Conservation (phyloP, 1,139 yeast genomes). For the Taphrina sp. region DNA sequence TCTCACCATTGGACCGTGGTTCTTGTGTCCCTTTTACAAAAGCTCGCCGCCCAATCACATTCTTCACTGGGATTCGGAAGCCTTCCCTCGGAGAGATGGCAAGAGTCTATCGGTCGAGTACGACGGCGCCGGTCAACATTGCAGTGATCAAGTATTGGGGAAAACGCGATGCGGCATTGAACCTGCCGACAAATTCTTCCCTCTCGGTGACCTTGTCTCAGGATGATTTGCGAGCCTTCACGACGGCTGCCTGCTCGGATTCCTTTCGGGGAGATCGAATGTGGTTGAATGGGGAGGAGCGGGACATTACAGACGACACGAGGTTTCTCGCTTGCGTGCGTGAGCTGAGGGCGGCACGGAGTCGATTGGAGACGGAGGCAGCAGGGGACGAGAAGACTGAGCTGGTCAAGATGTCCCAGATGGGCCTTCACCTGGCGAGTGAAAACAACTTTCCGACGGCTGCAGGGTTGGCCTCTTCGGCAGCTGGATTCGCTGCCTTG, state of each 20-base stretch:
- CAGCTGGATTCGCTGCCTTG: constrained; percentile 97
- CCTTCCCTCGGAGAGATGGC: constrained; percentile 9
- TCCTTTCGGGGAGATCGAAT: constrained; percentile 61
- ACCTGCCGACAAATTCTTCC: constrained; percentile 92
- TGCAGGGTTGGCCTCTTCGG: constrained; percentile 96
- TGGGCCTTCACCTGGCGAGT: constrained; percentile 75
- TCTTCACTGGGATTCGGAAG: too few relatives aligned
- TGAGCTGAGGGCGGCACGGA: constrained; percentile 70
- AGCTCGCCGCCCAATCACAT: too few relatives aligned
- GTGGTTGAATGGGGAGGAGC: constrained; percentile 77
- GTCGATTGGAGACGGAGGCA: constrained; percentile 51
- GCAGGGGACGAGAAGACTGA: constrained; percentile 53
- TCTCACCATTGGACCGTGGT: too few relatives aligned
- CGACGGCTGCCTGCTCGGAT: constrained; percentile 68
- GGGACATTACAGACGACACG: constrained; percentile 57
- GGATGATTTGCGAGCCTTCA: constrained; percentile 82
- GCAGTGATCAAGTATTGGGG: constrained; percentile 99
- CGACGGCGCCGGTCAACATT: constrained; percentile 96
- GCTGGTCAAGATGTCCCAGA: constrained; percentile 64
- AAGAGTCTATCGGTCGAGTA: constrained; percentile 62
- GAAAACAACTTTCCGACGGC: constrained; percentile 99
- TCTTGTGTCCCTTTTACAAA: too few relatives aligned
- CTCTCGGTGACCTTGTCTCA: constrained; percentile 91
- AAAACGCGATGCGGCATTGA: constrained; percentile 79
- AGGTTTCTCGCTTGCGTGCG: constrained; percentile 77